Evolutionary conservation across 2,329 filamentous ascomycete genomes (phyloP), one percentile per base, ranked within the genome.

Genomic region (Aspergillus fructus): DNA sequence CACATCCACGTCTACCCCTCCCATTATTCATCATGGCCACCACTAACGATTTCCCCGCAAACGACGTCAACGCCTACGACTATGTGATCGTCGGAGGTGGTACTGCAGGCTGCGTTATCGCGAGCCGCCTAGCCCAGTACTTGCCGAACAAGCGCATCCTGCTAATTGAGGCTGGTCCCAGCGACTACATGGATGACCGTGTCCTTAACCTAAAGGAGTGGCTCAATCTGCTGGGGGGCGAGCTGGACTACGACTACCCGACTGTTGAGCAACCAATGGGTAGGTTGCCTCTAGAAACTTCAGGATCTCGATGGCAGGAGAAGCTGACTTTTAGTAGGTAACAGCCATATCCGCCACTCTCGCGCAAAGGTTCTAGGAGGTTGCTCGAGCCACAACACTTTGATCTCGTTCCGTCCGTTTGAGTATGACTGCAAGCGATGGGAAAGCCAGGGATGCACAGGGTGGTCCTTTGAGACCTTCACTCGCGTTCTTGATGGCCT

Each of bases 321-420:
- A 41, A 34, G 34, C 51, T 54, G 33, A 57, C 49, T 43, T 43
- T 40, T 2, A 41, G 33, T 41, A 84, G 91, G 91, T 71, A 96
- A 96, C 81, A 94, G 90, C 56, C 84, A 91, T 78, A 96, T 96
- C 78, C 87, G 91, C 63, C 92, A 96, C 79, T 96, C 92, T 13
- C 88, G 92, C 61, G 92, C 92, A 62, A 96, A 96, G 81, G 91
- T 96, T 40, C 84, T 96, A 30, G 92, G 92, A 65, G 92, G 92
- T 64, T 96, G 92, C 82, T 96, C 91, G 45, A 93, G 89, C 59
- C 92, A 96, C 83, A 96, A 96, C 78, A 96, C 92, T 19, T 82
- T 96, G 68, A 96, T 96, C 75, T 94, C 90, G 17, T 96, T 96
- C 84, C 86, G 91, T 24, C 91, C 92, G 7, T 96, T 96, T 71